phyloP scores from a whole-genome alignment of 2,329 filamentous ascomycete species.

The Aspergillus udagawae region DNA sequence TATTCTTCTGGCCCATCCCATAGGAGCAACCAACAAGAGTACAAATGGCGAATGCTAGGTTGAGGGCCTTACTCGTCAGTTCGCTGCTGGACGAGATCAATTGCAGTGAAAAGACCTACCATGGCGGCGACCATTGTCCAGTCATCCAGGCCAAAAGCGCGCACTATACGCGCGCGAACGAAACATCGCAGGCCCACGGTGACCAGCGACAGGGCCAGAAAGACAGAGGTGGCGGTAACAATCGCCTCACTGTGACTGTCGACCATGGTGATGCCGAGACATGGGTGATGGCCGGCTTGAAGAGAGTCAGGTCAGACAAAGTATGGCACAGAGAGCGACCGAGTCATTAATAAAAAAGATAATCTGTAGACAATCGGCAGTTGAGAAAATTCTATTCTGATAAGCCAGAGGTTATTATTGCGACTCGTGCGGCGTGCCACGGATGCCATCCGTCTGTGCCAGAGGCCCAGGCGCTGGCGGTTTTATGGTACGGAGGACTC shows the following conservation, averaged over 20 bases:
- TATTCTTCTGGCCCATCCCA: constrained; percentile 19
- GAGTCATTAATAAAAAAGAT: not conserved
- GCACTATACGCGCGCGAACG: constrained; percentile 31
- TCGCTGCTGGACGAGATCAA: not conserved
- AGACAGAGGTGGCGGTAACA: constrained; percentile 18
- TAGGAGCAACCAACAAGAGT: constrained; percentile 22
- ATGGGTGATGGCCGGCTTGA: not conserved
- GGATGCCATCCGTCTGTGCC: too few relatives aligned
- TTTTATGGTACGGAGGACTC: not conserved
- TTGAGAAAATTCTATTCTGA: not conserved
- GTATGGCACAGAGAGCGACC: not conserved
- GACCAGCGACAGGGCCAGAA: constrained; percentile 31
- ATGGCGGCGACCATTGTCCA: constrained; percentile 15
- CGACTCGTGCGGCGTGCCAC: not conserved
- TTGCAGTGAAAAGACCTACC: constrained; percentile 5
- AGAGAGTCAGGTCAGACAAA: not conserved
- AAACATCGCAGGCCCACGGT: constrained; percentile 31
- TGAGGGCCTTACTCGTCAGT: constrained; percentile 15
- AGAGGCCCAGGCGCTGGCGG: not conserved
- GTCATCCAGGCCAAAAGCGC: constrained; percentile 24
- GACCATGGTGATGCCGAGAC: not conserved
- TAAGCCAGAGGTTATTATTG: not conserved
- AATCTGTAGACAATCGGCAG: not conserved
- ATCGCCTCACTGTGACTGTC: constrained; percentile 9
- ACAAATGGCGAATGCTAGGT: constrained; percentile 24